A percentile compares a stretch with the other conserved stretches of the same genome.
Evolutionary conservation across 2,329 filamentous ascomycete genomes (phyloP).

Genomic region (Aspergillus vadensis): DNA sequence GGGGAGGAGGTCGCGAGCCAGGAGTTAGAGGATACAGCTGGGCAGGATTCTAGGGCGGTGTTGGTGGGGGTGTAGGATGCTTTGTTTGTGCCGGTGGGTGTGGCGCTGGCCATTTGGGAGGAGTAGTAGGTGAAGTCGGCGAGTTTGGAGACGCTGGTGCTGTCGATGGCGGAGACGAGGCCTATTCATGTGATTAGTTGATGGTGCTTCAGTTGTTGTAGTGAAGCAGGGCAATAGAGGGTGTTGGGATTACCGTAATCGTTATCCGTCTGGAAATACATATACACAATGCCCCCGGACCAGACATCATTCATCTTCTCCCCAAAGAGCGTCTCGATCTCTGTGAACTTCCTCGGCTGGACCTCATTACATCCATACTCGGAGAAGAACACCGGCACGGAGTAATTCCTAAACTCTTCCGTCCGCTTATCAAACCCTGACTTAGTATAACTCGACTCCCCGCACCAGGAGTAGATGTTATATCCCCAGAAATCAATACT

Average conservation of each 20-base stretch:
- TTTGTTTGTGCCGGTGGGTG: conserved; percentile 65
- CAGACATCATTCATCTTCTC: conserved; percentile 78
- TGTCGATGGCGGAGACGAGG: conserved; percentile 62
- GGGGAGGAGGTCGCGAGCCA: conserved; percentile 67
- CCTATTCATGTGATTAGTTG: conserved; percentile 19
- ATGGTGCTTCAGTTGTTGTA: no score
- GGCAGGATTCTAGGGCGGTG: conserved; percentile 70
- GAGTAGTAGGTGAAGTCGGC: conserved; percentile 73
- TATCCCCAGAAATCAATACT: conserved; percentile 97
- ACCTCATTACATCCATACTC: conserved; percentile 91
- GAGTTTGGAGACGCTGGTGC: conserved; percentile 64
- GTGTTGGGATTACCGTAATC: conserved; percentile 72
- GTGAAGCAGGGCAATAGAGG: conserved; percentile 27
- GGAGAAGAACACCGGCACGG: conserved; percentile 93
- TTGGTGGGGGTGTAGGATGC: conserved; percentile 71
- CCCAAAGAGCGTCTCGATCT: conserved; percentile 78
- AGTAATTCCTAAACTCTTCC: conserved; percentile 81
- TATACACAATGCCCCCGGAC: conserved; percentile 96
- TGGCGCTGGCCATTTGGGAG: conserved; percentile 66
- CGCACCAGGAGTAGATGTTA: conserved; percentile 99
- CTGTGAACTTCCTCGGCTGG: conserved; percentile 74
- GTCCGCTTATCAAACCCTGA: conserved; percentile 83
- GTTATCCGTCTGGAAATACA: conserved; percentile 62
- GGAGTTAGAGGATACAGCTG: conserved; percentile 51
- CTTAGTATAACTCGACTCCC: conserved; percentile 70